Base-by-base conservation (phyloP, 331 rosid species). In the Erythrophleum ivorense region DNA sequence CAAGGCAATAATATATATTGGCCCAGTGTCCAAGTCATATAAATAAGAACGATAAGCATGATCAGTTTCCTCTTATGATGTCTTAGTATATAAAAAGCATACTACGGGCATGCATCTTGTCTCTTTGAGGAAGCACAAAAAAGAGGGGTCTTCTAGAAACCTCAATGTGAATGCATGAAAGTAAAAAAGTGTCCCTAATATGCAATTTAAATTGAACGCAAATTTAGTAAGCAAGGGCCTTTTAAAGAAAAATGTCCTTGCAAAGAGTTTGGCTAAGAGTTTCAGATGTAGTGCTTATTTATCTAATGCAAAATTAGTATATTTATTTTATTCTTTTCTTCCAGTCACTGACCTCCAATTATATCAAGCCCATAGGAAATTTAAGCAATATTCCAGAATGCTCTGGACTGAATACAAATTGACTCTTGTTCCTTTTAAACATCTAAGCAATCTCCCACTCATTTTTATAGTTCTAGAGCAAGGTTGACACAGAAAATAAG, bases 251-350 rank as follows among this genome's bases (percentile, higher is more conserved):
- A 63, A 38, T 71, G 68, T 11, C 69, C 43, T 29, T 29, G 55
- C 46, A 55, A 71, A 71, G 33, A 14, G 74, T 72, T 78, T 85
- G 68, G 60, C 64, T 24, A 57, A 69, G 46, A 45, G 48, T 63
- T 75, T 75, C 70, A 11, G 66, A 76, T 40, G 62, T 18, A 19
- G 9, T 15, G 29, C 38, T 45, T 55, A 18, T 49, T 75, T 34
- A 62, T 34, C 29, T 34, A 49, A 62, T 75, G 79, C 63, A 21
- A 66, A 19, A 62, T 48, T 16, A 33, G 8, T 69, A 69, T 33
- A 58, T 68, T 68, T 33, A 43, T 45, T 63, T 19, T 45, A 60
- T 53, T 19, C 38, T 65, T 41, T 58, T 50, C 40, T 49, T 52
- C 38, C 3, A 40, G 50, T 59, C 79, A 75, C 11, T 2, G 53